These are phyloP conservation scores for Lactuca saligna DNA, from an alignment of 129 eudicot species.

Conservation along the genomic window DNA sequence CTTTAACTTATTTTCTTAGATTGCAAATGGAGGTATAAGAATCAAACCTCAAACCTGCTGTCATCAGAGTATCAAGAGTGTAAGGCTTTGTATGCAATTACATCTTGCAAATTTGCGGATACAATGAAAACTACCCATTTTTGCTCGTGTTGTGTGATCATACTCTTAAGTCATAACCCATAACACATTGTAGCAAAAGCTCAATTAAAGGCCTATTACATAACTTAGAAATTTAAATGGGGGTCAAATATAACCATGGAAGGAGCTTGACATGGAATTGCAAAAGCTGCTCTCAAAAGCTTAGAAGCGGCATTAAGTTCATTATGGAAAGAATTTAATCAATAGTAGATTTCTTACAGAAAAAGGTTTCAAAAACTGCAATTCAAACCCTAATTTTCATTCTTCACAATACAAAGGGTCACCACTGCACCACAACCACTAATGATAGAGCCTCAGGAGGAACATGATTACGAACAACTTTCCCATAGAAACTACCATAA, in stretches of 20 bases:
- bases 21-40: not conserved
- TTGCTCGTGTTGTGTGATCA: not conserved
- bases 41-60: not conserved
- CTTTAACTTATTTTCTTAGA: not conserved
- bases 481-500: too few relatives aligned
- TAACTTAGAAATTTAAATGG: not conserved
- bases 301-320: constrained; percentile 74
- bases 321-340: not conserved
- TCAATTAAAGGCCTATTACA: not conserved
- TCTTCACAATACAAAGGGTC: too few relatives aligned
- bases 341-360: too few relatives aligned
- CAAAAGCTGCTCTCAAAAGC: constrained; percentile 88
- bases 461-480: too few relatives aligned
- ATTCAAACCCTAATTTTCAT: not conserved
- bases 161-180: not conserved
- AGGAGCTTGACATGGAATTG: constrained; percentile 89
- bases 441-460: too few relatives aligned
- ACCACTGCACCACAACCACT: too few relatives aligned
- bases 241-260: constrained; percentile 52
- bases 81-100: not conserved
- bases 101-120: not conserved
- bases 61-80: not conserved
- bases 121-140: too few relatives aligned
- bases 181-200: not conserved
- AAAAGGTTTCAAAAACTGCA: not conserved